These are phyloP conservation scores for Cyclotella distinguenda DNA, from an alignment of 108 stramenopile species.

Conservation along the genomic window DNA sequence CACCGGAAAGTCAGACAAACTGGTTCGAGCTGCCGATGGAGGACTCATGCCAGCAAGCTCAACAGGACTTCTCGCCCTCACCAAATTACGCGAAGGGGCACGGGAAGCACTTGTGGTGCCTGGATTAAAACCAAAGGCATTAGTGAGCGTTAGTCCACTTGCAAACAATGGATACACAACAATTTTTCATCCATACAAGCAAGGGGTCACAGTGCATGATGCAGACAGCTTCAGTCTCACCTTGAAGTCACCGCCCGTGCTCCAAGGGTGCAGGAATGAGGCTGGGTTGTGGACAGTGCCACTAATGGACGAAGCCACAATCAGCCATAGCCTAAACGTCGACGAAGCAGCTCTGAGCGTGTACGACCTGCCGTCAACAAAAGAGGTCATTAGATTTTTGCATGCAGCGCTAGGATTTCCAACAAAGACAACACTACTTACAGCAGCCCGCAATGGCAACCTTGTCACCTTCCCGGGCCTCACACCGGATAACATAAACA, in stretches of 20 bases:
- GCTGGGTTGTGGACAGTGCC: constrained; percentile 5
- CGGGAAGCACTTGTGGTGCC: constrained; percentile 10
- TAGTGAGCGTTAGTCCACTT: constrained; percentile 5
- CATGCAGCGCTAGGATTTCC: constrained; percentile 46
- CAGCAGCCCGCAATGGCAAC: constrained; percentile 18
- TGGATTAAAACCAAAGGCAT: constrained; percentile 2
- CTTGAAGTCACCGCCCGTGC: constrained; percentile 2
- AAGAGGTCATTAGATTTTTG: constrained; percentile 23
- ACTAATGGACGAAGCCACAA: constrained; percentile 4
- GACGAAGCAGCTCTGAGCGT: constrained; percentile 6
- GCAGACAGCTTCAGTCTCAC: constrained; percentile 5
- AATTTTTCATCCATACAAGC: background rate
- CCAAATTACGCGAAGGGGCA: background rate
- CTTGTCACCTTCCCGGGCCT: constrained; percentile 29
- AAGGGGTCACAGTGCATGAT: constrained; percentile 8
- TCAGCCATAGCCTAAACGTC: constrained; percentile 2
- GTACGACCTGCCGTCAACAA: constrained; percentile 7
- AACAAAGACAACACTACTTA: constrained; percentile 21
- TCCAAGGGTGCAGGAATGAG: constrained; percentile 1
- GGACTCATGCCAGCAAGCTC: background rate
- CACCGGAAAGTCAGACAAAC: constrained; percentile 6
- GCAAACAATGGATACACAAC: constrained; percentile 9
- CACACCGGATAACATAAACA: constrained; percentile 4
- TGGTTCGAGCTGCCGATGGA: constrained; percentile 2
- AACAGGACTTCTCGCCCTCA: background rate